Percentiles rank a stretch among this genome's conserved stretches.
These are phyloP conservation scores for Mycena amicta DNA, from an alignment of 768 basidiomycete genomes.

Conservation along the genomic window DNA sequence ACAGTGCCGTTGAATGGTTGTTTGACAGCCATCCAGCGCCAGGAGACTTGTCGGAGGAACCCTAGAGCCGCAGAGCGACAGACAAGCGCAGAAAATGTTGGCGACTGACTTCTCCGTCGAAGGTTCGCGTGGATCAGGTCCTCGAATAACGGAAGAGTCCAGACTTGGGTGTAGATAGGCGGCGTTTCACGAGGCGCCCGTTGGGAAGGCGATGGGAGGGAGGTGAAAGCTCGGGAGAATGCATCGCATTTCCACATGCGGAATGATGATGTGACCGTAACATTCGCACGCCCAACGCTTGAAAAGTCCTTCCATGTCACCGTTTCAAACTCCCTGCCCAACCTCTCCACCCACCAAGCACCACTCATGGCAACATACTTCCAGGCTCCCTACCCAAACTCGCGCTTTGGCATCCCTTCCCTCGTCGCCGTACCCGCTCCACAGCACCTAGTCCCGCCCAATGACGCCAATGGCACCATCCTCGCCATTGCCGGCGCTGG, in stretches of 20 bases:
- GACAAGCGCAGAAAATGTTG: not conserved
- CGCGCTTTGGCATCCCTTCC: slow-evolving; percentile 19
- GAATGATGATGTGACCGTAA: slow-evolving; percentile 6
- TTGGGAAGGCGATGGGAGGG: not conserved
- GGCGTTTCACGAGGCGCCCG: slow-evolving; percentile 7
- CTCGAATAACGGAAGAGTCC: not conserved
- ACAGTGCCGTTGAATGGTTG: not conserved
- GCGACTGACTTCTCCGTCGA: not conserved
- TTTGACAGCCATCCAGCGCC: not conserved
- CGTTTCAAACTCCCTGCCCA: not conserved
- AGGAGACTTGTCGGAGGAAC: slow-evolving; percentile 14
- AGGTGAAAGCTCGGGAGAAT: slow-evolving; percentile 24
- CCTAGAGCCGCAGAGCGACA: not conserved
- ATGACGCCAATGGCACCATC: slow-evolving; percentile 75
- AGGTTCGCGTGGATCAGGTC: not conserved
- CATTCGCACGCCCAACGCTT: slow-evolving; percentile 6
- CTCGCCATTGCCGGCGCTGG: slow-evolving; percentile 74
- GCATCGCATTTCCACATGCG: slow-evolving; percentile 6
- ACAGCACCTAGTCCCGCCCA: slow-evolving; percentile 63
- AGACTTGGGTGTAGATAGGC: not conserved
- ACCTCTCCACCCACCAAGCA: not conserved
- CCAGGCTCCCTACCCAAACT: not conserved
- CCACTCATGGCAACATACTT: slow-evolving; percentile 1
- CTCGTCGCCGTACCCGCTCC: slow-evolving; percentile 32
- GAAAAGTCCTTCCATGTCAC: slow-evolving; percentile 5